Base-by-base conservation (phyloP, 306 rosid genomes). In the Inga oerstediana region DNA sequence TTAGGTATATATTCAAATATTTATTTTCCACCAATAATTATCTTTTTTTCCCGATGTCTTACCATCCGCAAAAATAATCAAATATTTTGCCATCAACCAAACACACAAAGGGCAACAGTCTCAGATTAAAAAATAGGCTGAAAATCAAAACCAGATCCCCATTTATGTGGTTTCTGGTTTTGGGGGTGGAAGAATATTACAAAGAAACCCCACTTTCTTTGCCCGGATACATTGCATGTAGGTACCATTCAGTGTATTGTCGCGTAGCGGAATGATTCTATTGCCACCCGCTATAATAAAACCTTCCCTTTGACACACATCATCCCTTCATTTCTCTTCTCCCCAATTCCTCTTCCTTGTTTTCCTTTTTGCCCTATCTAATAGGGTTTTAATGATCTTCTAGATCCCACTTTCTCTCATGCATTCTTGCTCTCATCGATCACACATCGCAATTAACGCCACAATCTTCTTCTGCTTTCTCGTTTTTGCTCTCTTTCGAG, bases 221-320 rank as follows among this genome's bases (percentile, higher is more conserved):
- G 91, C 77, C 49, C 84, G 92, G 86, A 92, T 96, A 86, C 99
- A 94, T 84, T 94, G 99, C 93, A 94, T 89, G 84, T 88, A 89
- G 79, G 87, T 30, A 17, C 49, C 66, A 48, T 92, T 89, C 90
- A 84, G 82, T 96, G 97, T 85, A 86, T 77, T 15, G 45, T 77
- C 45, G 46, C 20, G 74, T 58, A 89, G 88, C 69, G 34, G 65
- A 84, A 79, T 62, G 68, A 12, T 62, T 87, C 86, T 59, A 51
- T 71, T 74, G 62, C 74, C 74, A n/a, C 84, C 76, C 54, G 52
- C 81, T 79, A 84, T 89, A 88, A 84, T 90, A 90, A 88, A 90
- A 87, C 22, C 81, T 77, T 61, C 43, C 77, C 45, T 71, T 77
- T 74, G 39, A 67, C 78, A 2, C n/a, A 20, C 77, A 9, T 3